Evolutionary conservation across 2,329 filamentous ascomycete genomes (phyloP), one percentile per base, ranked within the genome.

Genomic region (Verticillium albo-atrum): DNA sequence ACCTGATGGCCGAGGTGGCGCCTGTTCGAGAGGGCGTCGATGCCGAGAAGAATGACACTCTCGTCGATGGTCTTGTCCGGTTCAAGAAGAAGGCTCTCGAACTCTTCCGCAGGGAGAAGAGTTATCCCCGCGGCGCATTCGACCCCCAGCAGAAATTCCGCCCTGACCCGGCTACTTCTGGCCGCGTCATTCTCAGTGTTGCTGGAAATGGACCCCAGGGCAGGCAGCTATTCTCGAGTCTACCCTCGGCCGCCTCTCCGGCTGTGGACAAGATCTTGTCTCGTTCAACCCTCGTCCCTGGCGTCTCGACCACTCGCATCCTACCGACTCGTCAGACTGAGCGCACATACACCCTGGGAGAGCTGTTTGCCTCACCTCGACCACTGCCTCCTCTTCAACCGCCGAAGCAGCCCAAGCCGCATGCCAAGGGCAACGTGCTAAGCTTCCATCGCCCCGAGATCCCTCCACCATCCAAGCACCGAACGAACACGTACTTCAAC

Each of bases 151-250:
- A 68, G 69, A 66, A 74, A 37, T 68, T 67, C n/a, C 67, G 74
- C 54, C 63, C 74, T 28, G 71, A 74, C 20, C 70, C 73, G 3
- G 72, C 73, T 26, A 70, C 77, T 23, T 65, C 72, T 69, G 51
- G 34, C 25, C 58, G 56, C 58, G 82, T 86, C 17, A 88, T 94
- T 6, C 78, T 97, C 60, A 94, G 91, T 1, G 78, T 96, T 1
- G 88, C 87, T 65, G 92, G 91, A 58, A 89, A 87, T 65, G 89
- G 89, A 47, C 86, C 88, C 2, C 86, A 87, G 53, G 83, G 90
- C 35, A 89, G 87, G 66, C 90, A 94, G 61, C 79, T 97, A 4
- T 97, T 95, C 71, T 96, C 94, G 4, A 96, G 93, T 72, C 78
- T 97, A 55, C 90, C 75, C 9, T 54, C 68, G 15, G 68, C 72